These are phyloP conservation scores for Thuidium tamariscinum DNA, from an alignment of 225 moss, liverwort and hornwort genomes.

Conservation along the genomic window DNA sequence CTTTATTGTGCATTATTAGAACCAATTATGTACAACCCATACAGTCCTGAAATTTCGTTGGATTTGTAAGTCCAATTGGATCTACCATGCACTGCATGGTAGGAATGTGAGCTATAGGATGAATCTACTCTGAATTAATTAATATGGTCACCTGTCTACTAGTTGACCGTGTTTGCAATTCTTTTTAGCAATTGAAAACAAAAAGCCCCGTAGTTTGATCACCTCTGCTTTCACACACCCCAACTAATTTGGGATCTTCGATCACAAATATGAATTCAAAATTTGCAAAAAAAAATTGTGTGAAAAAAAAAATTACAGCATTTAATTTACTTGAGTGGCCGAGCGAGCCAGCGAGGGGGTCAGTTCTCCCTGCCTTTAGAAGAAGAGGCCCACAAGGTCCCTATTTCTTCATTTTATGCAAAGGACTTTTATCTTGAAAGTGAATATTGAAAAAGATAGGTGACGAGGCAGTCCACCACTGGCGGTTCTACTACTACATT, in stretches of 20 bases:
- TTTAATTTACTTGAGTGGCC: no score
- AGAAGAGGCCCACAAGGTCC: not conserved
- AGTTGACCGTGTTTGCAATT: not conserved
- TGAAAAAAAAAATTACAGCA: no score
- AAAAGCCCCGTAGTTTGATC: no score
- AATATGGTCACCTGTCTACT: no score
- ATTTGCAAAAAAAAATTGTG: no score
- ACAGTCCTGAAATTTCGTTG: not conserved
- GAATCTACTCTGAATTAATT: no score
- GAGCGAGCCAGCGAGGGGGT: no score
- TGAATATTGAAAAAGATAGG: not conserved
- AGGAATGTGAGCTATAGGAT: not conserved
- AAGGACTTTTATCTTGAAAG: not conserved
- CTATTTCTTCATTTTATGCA: not conserved
- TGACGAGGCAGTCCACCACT: not conserved
- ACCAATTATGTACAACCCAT: not conserved
- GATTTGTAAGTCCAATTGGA: not conserved
- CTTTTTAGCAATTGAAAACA: not conserved
- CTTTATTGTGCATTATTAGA: not conserved
- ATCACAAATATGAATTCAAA: no score
- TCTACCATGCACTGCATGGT: not conserved
- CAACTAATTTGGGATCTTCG: no score
- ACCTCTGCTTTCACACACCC: no score
- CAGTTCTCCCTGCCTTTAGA: no score
- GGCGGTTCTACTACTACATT: not conserved